Percentiles rank a stretch among this genome's conserved stretches.
phyloP scores from a whole-genome alignment of 228 moss, liverwort and hornwort genomes.

The Sphagnum fallax region DNA sequence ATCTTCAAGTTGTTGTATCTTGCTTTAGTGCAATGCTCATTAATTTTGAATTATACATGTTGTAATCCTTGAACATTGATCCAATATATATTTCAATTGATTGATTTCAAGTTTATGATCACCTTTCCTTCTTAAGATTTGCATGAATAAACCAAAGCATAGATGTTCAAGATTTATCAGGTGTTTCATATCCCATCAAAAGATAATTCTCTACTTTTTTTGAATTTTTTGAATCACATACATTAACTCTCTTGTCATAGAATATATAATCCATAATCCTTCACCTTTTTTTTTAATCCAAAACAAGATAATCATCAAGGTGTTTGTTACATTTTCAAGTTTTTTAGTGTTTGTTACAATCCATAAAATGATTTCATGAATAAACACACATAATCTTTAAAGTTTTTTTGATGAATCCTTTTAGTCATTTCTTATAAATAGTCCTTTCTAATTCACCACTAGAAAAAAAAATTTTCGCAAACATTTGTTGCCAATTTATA shows the following conservation, averaged over 20 bases:
- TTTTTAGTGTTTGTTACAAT: neutral
- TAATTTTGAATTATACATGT: no score
- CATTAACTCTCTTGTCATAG: neutral
- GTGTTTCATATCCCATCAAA: no score
- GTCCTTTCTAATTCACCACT: neutral
- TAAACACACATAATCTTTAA: neutral
- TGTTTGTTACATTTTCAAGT: neutral
- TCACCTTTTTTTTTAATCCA: neutral
- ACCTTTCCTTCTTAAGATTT: no score
- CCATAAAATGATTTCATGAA: neutral
- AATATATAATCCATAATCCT: slow-evolving; percentile 1
- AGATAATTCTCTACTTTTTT: no score
- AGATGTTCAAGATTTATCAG: no score
- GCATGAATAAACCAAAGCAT: no score
- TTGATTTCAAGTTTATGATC: no score
- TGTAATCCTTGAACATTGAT: no score
- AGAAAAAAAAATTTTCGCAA: neutral
- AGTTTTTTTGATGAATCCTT: neutral
- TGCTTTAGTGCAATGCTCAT: no score
- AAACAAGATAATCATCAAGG: neutral
- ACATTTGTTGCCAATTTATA: neutral
- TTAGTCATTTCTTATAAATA: neutral
- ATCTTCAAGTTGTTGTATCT: no score
- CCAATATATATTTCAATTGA: no score
- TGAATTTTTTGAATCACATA: neutral